Evolutionary conservation across 306 rosid genomes (phyloP).

Genomic region (Aeschynomene evenia): DNA sequence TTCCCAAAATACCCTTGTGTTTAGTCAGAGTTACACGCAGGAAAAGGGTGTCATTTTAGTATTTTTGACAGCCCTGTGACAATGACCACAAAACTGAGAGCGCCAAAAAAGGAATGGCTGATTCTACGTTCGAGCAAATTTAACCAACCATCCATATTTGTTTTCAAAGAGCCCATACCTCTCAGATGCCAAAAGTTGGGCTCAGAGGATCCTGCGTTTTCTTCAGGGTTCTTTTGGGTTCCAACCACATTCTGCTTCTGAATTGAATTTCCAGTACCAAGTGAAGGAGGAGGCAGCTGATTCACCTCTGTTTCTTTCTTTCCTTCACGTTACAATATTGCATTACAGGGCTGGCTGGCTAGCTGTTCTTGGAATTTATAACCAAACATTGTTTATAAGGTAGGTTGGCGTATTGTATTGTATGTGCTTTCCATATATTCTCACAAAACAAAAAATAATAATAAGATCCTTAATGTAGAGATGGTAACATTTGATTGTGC

Average conservation of each 20-base stretch:
- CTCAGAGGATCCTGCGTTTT: conserved; percentile 36
- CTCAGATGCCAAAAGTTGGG: conserved; percentile 28
- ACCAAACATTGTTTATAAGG: background rate
- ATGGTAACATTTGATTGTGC: background rate
- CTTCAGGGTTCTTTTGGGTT: conserved; percentile 41
- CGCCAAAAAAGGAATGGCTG: conserved; percentile 45
- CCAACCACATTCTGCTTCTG: conserved; percentile 24
- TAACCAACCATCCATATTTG: conserved; percentile 33
- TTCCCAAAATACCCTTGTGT: conserved; percentile 3
- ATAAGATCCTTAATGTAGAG: background rate
- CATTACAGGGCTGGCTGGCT: background rate
- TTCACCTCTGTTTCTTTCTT: conserved; percentile 23
- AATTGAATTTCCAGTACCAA: conserved; percentile 10
- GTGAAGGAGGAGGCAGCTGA: background rate
- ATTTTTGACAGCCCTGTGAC: conserved; percentile 21
- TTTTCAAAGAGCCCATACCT: background rate
- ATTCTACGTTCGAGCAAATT: conserved; percentile 28
- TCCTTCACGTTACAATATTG: conserved; percentile 24
- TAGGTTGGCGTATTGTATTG: background rate
- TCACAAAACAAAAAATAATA: background rate
- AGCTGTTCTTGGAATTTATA: background rate
- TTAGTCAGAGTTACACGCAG: background rate
- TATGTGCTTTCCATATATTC: background rate
- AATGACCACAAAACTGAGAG: conserved; percentile 42
- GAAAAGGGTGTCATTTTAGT: conserved; percentile 22